These are phyloP conservation scores for Gynandropsis gynandra DNA, from an alignment of 345 rosid genomes.

Conservation along the genomic window DNA sequence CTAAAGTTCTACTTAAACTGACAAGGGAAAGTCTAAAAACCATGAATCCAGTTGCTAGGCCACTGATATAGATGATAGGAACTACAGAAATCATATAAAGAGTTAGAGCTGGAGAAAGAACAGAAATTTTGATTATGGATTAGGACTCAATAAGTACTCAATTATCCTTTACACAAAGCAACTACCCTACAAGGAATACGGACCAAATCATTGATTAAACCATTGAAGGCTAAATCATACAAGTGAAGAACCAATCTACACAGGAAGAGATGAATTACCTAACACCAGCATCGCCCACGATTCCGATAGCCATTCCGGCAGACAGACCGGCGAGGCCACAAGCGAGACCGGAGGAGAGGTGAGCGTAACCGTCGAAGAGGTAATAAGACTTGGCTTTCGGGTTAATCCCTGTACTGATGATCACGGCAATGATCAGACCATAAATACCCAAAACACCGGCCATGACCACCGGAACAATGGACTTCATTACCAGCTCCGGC, in stretches of 20 bases:
- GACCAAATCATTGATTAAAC: neutral
- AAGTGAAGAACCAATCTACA: neutral
- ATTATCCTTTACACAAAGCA: neutral
- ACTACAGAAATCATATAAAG: no score
- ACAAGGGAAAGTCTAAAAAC: no score
- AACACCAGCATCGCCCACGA: conserved; percentile 30
- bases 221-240: neutral
- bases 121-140: neutral
- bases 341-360: conserved; percentile 50
- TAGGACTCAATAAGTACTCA: neutral
- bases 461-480: conserved; percentile 80
- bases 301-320: conserved; percentile 32
- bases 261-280: conserved; percentile 1
- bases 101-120: neutral
- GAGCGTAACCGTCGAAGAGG: conserved; percentile 66
- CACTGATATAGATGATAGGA: no score
- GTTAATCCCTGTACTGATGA: conserved; percentile 70
- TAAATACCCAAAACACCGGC: conserved; percentile 76
- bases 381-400: conserved; percentile 67
- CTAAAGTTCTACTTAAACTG: no score
- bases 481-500: conserved; percentile 75
- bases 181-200: neutral
- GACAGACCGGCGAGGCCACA: conserved; percentile 28
- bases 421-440: conserved; percentile 67
- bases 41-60: no score